These are phyloP conservation scores for Populus ilicifolia DNA, from an alignment of 345 rosid species.

Conservation along the genomic window DNA sequence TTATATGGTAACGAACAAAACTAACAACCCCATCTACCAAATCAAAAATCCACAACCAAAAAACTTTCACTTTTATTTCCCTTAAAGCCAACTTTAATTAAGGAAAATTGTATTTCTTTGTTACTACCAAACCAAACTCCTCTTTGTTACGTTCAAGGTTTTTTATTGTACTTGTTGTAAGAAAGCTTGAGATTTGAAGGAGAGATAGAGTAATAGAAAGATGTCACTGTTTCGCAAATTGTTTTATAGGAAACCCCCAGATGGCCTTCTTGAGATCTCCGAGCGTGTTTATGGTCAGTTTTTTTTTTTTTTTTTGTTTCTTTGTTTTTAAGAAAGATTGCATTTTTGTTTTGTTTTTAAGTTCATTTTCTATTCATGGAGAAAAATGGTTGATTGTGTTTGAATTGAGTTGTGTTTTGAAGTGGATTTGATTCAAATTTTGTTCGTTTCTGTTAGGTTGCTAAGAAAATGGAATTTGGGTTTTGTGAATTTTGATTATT, in stretches of 20 bases:
- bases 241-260: constrained; percentile 83
- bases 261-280: constrained; percentile 87
- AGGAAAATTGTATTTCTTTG: neutral
- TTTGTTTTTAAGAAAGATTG: neutral
- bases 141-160: neutral
- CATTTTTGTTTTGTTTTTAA: neutral
- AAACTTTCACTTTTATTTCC: neutral
- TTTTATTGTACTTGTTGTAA: neutral
- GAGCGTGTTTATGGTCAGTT: constrained; percentile 75
- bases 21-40: neutral
- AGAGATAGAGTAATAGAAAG: neutral
- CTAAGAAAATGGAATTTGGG: neutral
- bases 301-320: neutral
- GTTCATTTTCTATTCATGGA: neutral
- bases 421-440: neutral
- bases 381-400: neutral
- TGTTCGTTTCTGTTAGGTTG: neutral
- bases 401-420: neutral
- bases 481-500: neutral
- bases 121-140: neutral
- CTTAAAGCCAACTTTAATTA: neutral
- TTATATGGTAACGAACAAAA: neutral
- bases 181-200: neutral
- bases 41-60: neutral
- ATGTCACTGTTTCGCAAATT: constrained; percentile 88